Evolutionary conservation across 140 eudicot genomes (phyloP), one percentile per base, ranked within the genome.

Genomic region (Cichorium intybus): DNA sequence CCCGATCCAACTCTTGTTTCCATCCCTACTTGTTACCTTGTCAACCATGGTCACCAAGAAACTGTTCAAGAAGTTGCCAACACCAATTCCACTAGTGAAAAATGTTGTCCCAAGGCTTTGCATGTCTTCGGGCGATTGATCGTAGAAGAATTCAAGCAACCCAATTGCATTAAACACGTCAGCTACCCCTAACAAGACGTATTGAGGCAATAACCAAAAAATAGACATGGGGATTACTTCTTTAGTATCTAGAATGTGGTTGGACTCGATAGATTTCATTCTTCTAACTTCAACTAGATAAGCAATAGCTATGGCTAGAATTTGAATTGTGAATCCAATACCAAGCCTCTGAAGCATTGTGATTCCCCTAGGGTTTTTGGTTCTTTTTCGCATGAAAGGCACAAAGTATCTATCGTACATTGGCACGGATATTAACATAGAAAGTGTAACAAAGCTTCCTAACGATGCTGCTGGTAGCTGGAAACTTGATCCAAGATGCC

Each of bases 51-150:
- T 91, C 66, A 91, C 86, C 57, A 93, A 73, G 26, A 93, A 83
- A 68, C 97, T 79, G 54, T 88, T 85, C 71, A 93, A 77, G 62
- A 93, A 93, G 73, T 85, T 88, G 58, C 99, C 99, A 0, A 88
- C 81, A 0, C 97, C 96, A 24, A 88, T 88, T 15, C 97, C 93
- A 17, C 90, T 85, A 0, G 95, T 85, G 69, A 83, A 93, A 73
- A 83, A 93, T 11, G 97, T 83, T 0, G 99, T 93, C 63, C 99
- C 99, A 2, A 93, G 81, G 74, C 99, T 93, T 71, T 81, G 93
- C 95, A 85, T 88, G 28, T 83, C 99, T 23, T 88, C 96, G 0
- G 99, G 99, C 3, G 99, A 85, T 26, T 93, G 99, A 34, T 93
- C 99, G 24, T 93, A 93, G 64, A 93, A 93, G 64, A 93, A 93